Base-by-base conservation (phyloP, 495 filamentous ascomycete species). In the Trichoderma gamsii region DNA sequence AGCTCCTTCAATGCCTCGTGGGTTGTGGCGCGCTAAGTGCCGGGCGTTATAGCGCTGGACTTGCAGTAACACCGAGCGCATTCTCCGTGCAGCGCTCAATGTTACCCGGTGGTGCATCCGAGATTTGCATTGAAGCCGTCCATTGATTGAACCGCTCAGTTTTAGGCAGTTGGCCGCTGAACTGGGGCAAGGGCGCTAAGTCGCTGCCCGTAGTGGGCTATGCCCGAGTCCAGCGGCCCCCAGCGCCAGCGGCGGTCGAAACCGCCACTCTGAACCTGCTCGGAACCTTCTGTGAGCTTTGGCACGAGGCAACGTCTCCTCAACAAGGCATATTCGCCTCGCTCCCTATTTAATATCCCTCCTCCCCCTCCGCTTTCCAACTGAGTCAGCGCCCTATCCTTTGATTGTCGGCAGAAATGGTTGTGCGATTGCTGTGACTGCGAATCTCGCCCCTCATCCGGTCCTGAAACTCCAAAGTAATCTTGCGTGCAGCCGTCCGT, bases 391-490 rank as follows among this genome's bases (percentile, higher is more conserved):
- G n/a, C n/a, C n/a, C 6, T 23, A 29, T 56, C 21, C 56, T 7
- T 49, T 4, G 44, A 49, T 49, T 38, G n/a, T 11, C 21, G 4
- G 18, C 21, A 18, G 49, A 52, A 18, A 52, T 52, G 49, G 18
- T 52, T 52, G 49, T 25, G 56, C 56, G 27, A 27, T 18, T 61
- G 3, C 56, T 61, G 56, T 61, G 25, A 61, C 56, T 61, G 56
- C 25, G 56, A 32, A 11, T 4, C 13, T 38, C 56, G 56, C 23
- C 16, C 27, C 56, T 32, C 51, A 12, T 12, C 18, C 51, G 23
- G 23, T 59, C 51, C 51, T 61, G 56, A 61, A 61, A 61, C 56
- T 49, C 44, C 15, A 49, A 49, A 61, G 52, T 32, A 18, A 61
- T 61, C 49, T 52, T 21, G 49, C 49, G 23, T 61, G 56, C 56